Base-by-base conservation (phyloP, 2,329 filamentous ascomycete species). In the Juglanconis oblonga region DNA sequence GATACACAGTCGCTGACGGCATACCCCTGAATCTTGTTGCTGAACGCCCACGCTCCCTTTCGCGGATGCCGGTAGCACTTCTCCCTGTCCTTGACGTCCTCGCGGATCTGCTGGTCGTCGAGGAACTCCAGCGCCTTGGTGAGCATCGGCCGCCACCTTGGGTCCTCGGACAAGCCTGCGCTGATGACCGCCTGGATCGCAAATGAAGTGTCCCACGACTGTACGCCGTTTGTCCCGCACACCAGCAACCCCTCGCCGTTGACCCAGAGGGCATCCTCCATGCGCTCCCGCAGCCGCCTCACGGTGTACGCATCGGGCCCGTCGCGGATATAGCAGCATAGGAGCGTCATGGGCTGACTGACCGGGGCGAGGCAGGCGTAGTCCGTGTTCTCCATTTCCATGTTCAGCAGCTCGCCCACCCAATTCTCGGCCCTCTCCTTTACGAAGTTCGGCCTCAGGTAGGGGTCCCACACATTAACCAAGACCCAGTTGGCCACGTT, bases 141-240 rank as follows among this genome's bases (percentile, higher is more conserved):
- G 33, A 99, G 81, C 90, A 97, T 96, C 0, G 89, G 87, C 44
- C 83, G 84, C 86, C 91, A 97, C 67, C 88, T 86, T 11, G 87
- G 80, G 52, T 96, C 86, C 35, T 87, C 77, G n/a, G 89, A 87
- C 32, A 97, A 82, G 0, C 90, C 92, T 6, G 91, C 87, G 52
- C 91, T 90, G 55, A 91, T 84, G 5, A 91, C 85, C 1, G 91
- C 88, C 73, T 97, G 92, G 38, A 97, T 91, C 17, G 89, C 78
- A 70, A 98, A 98, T 0, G 92, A 84, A 0, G 95, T 99, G 71
- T 99, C 95, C 95, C 95, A 99, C 65, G 87, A 90, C 74, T 99
- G 95, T 1, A 98, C 93, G n/a, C 95, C 95, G 67, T 99, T 98
- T 8, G 95, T 99, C 42, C 95, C 95, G 68, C 97, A 97, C 75